These are phyloP conservation scores for Paramecium caudatum DNA, from an alignment of 73 alveolate species.

Conservation along the genomic window DNA sequence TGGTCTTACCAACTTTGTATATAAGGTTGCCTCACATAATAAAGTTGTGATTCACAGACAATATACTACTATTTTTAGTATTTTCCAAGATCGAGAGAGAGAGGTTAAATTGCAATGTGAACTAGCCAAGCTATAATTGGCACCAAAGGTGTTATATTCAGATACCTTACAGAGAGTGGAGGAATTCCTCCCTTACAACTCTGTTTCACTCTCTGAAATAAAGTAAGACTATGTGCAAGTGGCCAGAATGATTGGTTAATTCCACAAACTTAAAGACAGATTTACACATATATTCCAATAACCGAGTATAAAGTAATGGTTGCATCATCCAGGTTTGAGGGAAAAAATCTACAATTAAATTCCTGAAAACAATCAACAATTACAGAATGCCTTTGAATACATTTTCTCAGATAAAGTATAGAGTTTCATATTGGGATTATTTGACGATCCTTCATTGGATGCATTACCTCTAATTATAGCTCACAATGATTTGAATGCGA, in stretches of 20 bases:
- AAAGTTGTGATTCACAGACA: background rate
- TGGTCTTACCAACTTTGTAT: conserved; percentile 57
- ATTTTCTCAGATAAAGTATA: conserved; percentile 55
- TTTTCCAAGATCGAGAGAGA: conserved; percentile 48
- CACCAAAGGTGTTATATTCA: conserved; percentile 36
- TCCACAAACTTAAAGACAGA: conserved; percentile 60
- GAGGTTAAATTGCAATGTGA: background rate
- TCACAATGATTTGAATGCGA: conserved; percentile 48
- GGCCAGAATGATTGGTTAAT: conserved; percentile 57
- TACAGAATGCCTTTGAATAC: background rate
- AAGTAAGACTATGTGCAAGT: conserved; percentile 19
- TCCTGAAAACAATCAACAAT: background rate
- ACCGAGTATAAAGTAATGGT: conserved; percentile 5
- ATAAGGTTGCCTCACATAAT: conserved; percentile 4
- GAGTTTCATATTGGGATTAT: background rate
- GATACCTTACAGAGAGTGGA: conserved; percentile 8
- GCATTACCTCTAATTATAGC: conserved; percentile 39
- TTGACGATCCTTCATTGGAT: background rate
- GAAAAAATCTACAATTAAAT: conserved; percentile 4
- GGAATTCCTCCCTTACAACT: conserved; percentile 18
- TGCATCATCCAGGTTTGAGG: background rate
- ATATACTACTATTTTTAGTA: background rate
- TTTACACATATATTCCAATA: background rate
- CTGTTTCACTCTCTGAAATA: background rate
- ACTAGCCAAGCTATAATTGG: conserved; percentile 8